Conservation (phyloP, 2,329 filamentous ascomycete species). For the Curvularia lunata region DNA sequence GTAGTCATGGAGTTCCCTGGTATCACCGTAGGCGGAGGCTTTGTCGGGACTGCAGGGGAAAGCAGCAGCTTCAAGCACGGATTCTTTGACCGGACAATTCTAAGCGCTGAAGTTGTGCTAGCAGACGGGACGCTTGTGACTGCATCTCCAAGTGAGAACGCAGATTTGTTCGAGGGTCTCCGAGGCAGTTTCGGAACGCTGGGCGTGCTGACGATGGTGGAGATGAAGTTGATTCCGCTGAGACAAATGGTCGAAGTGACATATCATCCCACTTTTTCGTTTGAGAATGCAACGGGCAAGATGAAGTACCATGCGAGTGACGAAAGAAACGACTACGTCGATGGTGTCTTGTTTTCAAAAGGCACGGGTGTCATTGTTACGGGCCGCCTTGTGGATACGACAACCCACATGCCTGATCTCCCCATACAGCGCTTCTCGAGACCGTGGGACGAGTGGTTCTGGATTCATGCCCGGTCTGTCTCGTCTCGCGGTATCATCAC, state of each 20-base stretch:
- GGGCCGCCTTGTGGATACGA: conserved; percentile 61
- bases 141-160: conserved; percentile 55
- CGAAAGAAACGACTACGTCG: conserved; percentile 66
- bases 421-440: conserved; percentile 58
- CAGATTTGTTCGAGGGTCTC: conserved; percentile 65
- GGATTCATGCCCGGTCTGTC: conserved; percentile 62
- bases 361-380: conserved; percentile 64
- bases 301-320: conserved; percentile 56
- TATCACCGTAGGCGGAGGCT: conserved; percentile 72
- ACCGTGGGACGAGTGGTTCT: conserved; percentile 74
- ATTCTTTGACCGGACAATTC: conserved; percentile 69
- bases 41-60: conserved; percentile 70
- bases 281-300: conserved; percentile 56
- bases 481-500: conserved; percentile 15
- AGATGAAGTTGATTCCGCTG: conserved; percentile 61
- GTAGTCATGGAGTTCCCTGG: conserved; percentile 76
- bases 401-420: conserved; percentile 28
- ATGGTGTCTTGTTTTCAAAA: conserved; percentile 68
- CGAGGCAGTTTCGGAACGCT: conserved; percentile 66
- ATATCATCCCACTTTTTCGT: conserved; percentile 63
- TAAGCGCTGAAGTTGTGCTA: conserved; percentile 68
- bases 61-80: conserved; percentile 71
- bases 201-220: conserved; percentile 66
- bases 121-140: conserved; percentile 61
- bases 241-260: conserved; percentile 65